These are phyloP conservation scores for Neonectria faginata DNA, from an alignment of 2,329 filamentous ascomycete genomes.

Conservation along the genomic window DNA sequence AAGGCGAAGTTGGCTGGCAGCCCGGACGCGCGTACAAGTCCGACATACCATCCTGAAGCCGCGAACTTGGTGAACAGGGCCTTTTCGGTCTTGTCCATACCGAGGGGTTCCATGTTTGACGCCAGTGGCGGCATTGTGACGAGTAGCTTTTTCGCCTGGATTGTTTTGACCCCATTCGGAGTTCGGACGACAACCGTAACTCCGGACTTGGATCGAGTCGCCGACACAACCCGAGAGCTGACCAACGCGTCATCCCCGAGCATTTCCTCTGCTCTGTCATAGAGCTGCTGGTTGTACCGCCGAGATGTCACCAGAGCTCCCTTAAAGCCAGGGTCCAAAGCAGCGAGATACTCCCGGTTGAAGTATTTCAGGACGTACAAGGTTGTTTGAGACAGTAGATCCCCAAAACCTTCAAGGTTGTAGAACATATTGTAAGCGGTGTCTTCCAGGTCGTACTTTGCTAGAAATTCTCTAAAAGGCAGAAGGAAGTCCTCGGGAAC, in stretches of 20 bases:
- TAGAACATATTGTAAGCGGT: conserved; percentile 34
- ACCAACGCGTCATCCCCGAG: conserved; percentile 30
- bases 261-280: conserved; percentile 22
- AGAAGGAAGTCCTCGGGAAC: conserved; percentile 33
- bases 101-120: conserved; percentile 28
- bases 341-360: conserved; percentile 30
- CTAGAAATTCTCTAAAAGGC: conserved; percentile 31
- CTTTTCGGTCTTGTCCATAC: conserved; percentile 21
- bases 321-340: conserved; percentile 24
- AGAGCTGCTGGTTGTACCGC: conserved; percentile 34
- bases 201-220: conserved; percentile 21
- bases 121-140: conserved; percentile 28
- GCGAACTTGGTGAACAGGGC: conserved; percentile 28
- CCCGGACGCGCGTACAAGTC: conserved; percentile 27
- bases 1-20: conserved; percentile 29
- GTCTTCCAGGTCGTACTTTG: conserved; percentile 29
- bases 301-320: conserved; percentile 34
- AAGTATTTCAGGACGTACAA: conserved; percentile 34
- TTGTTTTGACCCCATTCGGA: conserved; percentile 13
- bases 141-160: conserved; percentile 29
- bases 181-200: conserved; percentile 26
- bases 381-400: conserved; percentile 31
- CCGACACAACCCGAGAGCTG: conserved; percentile 21
- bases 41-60: conserved; percentile 37
- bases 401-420: conserved; percentile 34